Base-by-base conservation (phyloP, 495 filamentous ascomycete species). In the Penicillium ochrochloron region DNA sequence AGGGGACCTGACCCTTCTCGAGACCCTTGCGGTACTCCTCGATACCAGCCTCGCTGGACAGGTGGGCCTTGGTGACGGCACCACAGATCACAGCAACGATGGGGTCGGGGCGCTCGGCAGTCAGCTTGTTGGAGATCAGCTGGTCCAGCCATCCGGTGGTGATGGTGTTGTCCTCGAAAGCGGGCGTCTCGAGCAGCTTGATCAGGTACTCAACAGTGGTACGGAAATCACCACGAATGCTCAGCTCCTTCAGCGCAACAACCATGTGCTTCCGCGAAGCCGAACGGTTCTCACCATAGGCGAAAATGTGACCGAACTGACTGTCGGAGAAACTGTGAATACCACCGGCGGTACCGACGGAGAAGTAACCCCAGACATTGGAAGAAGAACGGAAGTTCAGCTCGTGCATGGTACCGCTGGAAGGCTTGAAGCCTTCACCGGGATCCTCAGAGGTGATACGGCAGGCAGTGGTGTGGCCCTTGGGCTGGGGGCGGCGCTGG, bases 281-380 rank as follows among this genome's bases (percentile, higher is more conserved):
- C 25, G 91, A 87, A 70, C 95, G 88, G 77, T 94, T 98, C 84
- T 99, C 95, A 66, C 95, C 95, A 71, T 97, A 99, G 64, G 95
- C 95, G 77, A 99, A 99, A 71, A 99, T 98, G 78, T 99, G 95
- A 77, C 95, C 95, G 71, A 99, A 99, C 77, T 99, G 95, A 73
- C 91, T 94, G 85, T 99, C 95, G 4, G 95, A 97, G 84, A 96
- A 99, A 75, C 91, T 97, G 87, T 99, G 95, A 67, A 99, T 99
- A 78, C 93, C 92, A 82, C 93, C 93, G 42, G 92, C 87, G 19
- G 93, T 93, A 80, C 95, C 92, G 76, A 99, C 95, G 35, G 95
- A 99, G 88, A 99, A 99, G 80, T 99, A 99, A 84, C 95, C 95
- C 95, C 95, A 99, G 42, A 97, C 95, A 70, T 99, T 99, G 50